Evolutionary conservation across 257 asterid genomes (phyloP).

Genomic region (Capsicum baccatum): DNA sequence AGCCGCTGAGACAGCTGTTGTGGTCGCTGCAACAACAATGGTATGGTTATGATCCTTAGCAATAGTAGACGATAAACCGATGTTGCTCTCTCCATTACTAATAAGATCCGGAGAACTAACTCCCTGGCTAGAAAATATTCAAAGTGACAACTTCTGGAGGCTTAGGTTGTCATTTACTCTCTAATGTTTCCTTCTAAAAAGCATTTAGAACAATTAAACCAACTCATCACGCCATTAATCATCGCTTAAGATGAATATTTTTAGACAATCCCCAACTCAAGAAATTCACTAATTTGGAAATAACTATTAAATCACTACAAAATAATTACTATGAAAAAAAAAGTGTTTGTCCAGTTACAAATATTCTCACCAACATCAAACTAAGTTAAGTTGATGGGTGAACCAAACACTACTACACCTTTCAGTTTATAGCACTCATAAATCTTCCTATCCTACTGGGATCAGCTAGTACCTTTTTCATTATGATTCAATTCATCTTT

Average conservation of each 20-base stretch:
- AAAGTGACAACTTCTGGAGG: too few relatives aligned
- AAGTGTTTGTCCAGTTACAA: not conserved
- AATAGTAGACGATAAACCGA: too few relatives aligned
- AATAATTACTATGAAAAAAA: not conserved
- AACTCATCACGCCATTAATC: too few relatives aligned
- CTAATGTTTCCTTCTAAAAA: too few relatives aligned
- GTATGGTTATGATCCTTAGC: too few relatives aligned
- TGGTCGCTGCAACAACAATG: too few relatives aligned
- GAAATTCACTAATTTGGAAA: not conserved
- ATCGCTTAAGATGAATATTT: not conserved
- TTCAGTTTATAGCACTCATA: not conserved
- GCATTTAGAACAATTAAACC: too few relatives aligned
- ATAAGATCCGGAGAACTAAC: too few relatives aligned
- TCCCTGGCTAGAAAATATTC: too few relatives aligned
- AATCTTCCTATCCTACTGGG: not conserved
- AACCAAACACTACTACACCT: slow-evolving; percentile 4
- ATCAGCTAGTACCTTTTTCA: not conserved
- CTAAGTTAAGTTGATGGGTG: not conserved
- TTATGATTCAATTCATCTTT: not conserved
- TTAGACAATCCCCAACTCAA: slow-evolving; percentile 1
- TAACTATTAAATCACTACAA: not conserved
- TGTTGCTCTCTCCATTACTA: too few relatives aligned
- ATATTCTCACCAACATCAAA: not conserved
- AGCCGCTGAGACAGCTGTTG: too few relatives aligned
- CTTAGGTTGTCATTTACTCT: too few relatives aligned